phyloP scores from a whole-genome alignment of 139 green algal genomes.

The Limnomonas spitsbergensis region DNA sequence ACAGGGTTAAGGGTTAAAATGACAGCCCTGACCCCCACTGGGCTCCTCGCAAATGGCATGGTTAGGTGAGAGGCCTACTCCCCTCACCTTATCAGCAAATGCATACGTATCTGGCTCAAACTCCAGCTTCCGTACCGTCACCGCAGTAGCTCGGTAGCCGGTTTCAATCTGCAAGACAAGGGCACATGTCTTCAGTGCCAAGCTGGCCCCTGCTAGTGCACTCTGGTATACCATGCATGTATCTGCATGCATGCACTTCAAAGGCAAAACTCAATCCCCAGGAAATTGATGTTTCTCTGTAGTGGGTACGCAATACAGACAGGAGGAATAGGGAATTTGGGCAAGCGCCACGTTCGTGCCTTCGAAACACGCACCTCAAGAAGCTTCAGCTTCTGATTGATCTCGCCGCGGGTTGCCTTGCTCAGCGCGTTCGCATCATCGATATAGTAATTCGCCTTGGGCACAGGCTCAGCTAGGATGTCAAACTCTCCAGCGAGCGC shows the following conservation, averaged over 20 bases:
- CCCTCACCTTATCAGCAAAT: constrained; percentile 80
- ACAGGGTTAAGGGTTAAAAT: too few species aligned
- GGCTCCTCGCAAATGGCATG: too few species aligned
- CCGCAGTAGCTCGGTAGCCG: constrained; percentile 82
- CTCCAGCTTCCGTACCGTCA: constrained; percentile 94
- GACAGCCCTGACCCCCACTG: too few species aligned
- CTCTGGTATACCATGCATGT: background rate
- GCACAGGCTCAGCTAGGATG: constrained; percentile 68
- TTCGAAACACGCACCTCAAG: too few species aligned
- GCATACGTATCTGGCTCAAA: constrained; percentile 92
- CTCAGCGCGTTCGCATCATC: constrained; percentile 87
- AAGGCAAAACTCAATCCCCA: background rate
- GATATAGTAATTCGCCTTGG: constrained; percentile 75
- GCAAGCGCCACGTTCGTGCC: too few species aligned
- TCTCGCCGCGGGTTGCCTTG: constrained; percentile 62
- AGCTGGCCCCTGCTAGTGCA: background rate
- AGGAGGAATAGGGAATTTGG: too few species aligned
- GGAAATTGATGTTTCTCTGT: background rate
- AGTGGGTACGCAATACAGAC: background rate
- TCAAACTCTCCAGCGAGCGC: constrained; percentile 73
- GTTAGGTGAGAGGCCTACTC: too few species aligned
- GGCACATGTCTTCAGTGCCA: background rate
- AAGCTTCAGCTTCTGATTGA: constrained; percentile 71
- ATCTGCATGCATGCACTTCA: too few species aligned
- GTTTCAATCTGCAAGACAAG: constrained; percentile 51